A percentile compares a stretch with the other conserved stretches of the same genome.
Conservation (phyloP, 495 filamentous ascomycete species). For the Chlorociboria aeruginascens region DNA sequence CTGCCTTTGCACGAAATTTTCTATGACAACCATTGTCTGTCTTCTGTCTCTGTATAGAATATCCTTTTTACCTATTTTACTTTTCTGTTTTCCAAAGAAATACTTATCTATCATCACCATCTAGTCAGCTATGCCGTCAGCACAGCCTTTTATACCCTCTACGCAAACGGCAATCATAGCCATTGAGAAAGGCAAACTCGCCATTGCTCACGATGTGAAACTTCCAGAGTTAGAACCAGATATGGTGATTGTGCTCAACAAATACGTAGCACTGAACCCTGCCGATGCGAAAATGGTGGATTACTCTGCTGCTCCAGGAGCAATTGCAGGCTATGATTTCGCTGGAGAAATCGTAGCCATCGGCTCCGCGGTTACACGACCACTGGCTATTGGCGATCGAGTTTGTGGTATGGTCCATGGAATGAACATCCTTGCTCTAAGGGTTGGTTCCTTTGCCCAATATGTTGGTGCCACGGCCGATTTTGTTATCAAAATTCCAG, state of each 20-base stretch:
- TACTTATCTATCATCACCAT: no score
- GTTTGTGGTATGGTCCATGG: conserved; percentile 31
- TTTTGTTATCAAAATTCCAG: conserved; percentile 32
- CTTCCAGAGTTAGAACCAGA: neutral
- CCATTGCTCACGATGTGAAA: neutral
- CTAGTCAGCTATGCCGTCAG: no score
- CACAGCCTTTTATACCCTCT: neutral
- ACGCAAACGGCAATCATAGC: neutral
- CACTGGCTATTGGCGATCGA: conserved; percentile 30
- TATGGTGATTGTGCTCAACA: conserved; percentile 5
- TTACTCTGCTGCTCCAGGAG: conserved; percentile 22
- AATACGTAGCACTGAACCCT: conserved; percentile 33
- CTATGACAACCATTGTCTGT: no score
- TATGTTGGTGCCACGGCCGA: conserved; percentile 26
- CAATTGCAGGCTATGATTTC: conserved; percentile 28
- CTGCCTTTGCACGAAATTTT: no score
- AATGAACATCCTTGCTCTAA: conserved; percentile 26
- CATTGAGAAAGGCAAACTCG: neutral
- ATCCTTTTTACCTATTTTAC: no score
- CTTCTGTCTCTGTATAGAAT: no score
- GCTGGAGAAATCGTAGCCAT: conserved; percentile 32
- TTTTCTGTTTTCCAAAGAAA: no score
- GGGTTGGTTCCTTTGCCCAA: conserved; percentile 39
- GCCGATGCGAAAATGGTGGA: conserved; percentile 24
- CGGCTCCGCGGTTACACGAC: conserved; percentile 26